phyloP scores from a whole-genome alignment of 2,329 filamentous ascomycete genomes.

The Pseudogymnoascus sp. region DNA sequence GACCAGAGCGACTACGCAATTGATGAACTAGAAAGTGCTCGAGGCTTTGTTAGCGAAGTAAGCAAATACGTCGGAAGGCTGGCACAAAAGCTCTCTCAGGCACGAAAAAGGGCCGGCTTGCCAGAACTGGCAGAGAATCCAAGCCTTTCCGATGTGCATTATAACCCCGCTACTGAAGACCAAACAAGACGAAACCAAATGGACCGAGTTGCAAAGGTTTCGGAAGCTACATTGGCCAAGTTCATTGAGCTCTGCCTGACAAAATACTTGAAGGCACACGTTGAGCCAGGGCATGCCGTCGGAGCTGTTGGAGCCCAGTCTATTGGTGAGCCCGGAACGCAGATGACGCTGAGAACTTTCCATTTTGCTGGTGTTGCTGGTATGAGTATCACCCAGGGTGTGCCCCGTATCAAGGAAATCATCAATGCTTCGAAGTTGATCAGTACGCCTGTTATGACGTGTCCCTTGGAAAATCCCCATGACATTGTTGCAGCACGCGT shows the following conservation, averaged over 20 bases:
- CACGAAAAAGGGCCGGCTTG: slow-evolving; percentile 43
- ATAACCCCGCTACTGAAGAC: slow-evolving; percentile 25
- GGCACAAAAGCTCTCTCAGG: slow-evolving; percentile 50
- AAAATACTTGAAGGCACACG: slow-evolving; percentile 85
- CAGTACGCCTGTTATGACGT: slow-evolving; percentile 88
- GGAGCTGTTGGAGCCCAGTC: slow-evolving; percentile 95
- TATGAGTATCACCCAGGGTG: slow-evolving; percentile 99
- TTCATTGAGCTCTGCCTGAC: slow-evolving; percentile 78
- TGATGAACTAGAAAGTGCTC: slow-evolving; percentile 72
- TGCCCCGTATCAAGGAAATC: slow-evolving; percentile 99
- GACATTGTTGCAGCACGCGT: slow-evolving; percentile 75
- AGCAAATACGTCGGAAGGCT: slow-evolving; percentile 59
- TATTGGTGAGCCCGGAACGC: slow-evolving; percentile 94
- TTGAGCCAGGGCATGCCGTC: slow-evolving; percentile 91
- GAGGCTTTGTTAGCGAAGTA: slow-evolving; percentile 74
- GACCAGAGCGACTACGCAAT: slow-evolving; percentile 60
- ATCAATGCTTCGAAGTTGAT: slow-evolving; percentile 96
- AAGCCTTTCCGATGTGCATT: slow-evolving; percentile 23
- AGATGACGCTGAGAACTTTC: slow-evolving; percentile 99
- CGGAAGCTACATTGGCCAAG: slow-evolving; percentile 57
- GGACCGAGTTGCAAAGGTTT: slow-evolving; percentile 77
- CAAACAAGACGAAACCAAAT: slow-evolving; percentile 27
- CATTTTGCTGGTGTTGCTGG: slow-evolving; percentile 99
- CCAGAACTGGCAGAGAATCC: slow-evolving; percentile 32
- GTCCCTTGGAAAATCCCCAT: slow-evolving; percentile 67